Conservation (phyloP, 164 flowering plant species). For the Kalanchoe fedtschenkoi region DNA sequence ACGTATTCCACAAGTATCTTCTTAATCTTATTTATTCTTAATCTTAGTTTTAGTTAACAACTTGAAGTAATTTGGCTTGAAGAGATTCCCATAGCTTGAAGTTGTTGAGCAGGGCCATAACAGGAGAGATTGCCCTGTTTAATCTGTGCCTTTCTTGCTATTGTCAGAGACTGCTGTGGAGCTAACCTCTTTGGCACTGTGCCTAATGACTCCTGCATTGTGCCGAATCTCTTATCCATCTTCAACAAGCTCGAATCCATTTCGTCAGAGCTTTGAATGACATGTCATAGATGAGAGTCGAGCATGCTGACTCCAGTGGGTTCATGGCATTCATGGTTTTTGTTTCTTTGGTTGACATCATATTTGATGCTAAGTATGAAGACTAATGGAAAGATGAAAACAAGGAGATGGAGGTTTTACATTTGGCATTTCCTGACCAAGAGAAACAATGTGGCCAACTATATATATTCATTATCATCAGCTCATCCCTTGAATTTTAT, state of each 20-base stretch:
- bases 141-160: constrained; percentile 55
- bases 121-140: constrained; percentile 58
- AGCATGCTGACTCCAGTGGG: constrained; percentile 29
- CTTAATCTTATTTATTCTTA: constrained; percentile 22
- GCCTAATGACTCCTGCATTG: constrained; percentile 22
- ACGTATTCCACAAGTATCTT: constrained; percentile 28
- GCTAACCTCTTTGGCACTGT: constrained; percentile 30
- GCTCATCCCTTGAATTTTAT: no score
- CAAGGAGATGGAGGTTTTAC: no score
- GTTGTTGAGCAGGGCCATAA: constrained; percentile 37
- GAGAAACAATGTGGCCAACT: no score
- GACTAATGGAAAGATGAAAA: no score
- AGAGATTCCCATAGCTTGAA: constrained; percentile 46
- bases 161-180: constrained; percentile 48
- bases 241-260: constrained; percentile 23
- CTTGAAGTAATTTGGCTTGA: constrained; percentile 30
- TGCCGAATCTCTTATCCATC: constrained; percentile 31
- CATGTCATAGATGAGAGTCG: constrained; percentile 30
- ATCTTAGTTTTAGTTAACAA: constrained; percentile 15
- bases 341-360: no score
- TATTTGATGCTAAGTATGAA: no score
- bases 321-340: constrained; percentile 15
- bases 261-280: constrained; percentile 25
- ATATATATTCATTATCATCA: no score
- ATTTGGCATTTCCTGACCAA: no score